Conservation (phyloP, 768 basidiomycete genomes). For the Amanita pseudoporphyria region DNA sequence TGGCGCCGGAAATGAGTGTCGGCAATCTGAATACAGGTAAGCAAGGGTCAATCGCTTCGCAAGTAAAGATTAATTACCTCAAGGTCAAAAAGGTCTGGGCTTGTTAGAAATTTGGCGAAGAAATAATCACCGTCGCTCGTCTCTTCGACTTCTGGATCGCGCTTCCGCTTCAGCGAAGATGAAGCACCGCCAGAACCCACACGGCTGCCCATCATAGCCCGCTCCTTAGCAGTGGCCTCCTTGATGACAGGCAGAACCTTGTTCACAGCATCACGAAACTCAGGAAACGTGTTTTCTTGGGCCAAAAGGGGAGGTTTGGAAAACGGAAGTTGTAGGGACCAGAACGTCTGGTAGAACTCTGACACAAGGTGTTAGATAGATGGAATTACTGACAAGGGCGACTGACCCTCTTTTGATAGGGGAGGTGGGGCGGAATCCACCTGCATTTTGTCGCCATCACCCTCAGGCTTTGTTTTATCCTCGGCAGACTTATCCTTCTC, state of each 20-base stretch:
- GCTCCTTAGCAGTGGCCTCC: slow-evolving; percentile 82
- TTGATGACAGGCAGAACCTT: slow-evolving; percentile 72
- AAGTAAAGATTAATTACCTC: slow-evolving; percentile 41
- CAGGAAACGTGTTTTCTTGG: slow-evolving; percentile 39
- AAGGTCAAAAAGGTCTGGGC: slow-evolving; percentile 75
- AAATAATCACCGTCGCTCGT: slow-evolving; percentile 64
- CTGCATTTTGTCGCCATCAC: slow-evolving; percentile 46
- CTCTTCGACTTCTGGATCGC: slow-evolving; percentile 50
- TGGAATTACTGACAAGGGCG: neutral
- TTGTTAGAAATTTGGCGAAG: slow-evolving; percentile 90
- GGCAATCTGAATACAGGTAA: slow-evolving; percentile 48
- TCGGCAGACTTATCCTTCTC: slow-evolving; percentile 18
- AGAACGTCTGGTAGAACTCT: slow-evolving; percentile 86
- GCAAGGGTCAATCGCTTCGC: neutral
- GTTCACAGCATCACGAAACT: slow-evolving; percentile 63
- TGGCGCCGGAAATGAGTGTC: slow-evolving; percentile 92
- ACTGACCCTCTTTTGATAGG: slow-evolving; percentile 52
- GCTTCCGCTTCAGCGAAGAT: slow-evolving; percentile 50
- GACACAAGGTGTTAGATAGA: neutral
- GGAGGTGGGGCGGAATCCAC: slow-evolving; percentile 32
- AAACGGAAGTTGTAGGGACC: slow-evolving; percentile 82
- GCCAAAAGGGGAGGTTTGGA: slow-evolving; percentile 71
- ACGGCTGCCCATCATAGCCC: slow-evolving; percentile 78
- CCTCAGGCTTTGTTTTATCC: slow-evolving; percentile 17
- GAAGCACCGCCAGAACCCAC: slow-evolving; percentile 26